Percentiles rank a stretch among this genome's conserved stretches.
Conservation (phyloP, 176 grass and related monocot species). For the Canna indica region DNA sequence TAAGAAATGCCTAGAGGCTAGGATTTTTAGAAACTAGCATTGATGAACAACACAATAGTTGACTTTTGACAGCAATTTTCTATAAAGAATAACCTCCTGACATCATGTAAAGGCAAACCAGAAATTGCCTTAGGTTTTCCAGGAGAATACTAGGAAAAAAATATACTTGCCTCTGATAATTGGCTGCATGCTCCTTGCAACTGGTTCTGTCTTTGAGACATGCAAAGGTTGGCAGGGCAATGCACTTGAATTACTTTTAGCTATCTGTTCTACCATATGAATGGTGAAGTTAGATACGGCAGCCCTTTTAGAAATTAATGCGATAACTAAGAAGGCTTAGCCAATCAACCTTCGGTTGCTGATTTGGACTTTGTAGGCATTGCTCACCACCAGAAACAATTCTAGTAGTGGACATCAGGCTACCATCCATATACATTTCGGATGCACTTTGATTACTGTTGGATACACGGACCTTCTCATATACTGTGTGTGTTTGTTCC, state of each 20-base stretch:
- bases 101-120: background rate
- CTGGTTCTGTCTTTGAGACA: constrained; percentile 17
- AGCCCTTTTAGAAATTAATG: constrained; percentile 11
- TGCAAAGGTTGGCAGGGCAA: constrained; percentile 25
- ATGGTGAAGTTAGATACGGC: constrained; percentile 30
- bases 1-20: background rate
- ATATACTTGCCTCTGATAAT: constrained; percentile 28
- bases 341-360: constrained; percentile 45
- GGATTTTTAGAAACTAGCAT: background rate
- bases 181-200: constrained; percentile 26
- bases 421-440: constrained; percentile 10
- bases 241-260: constrained; percentile 26
- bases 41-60: background rate
- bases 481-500: constrained; percentile 18
- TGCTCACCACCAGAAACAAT: constrained; percentile 24
- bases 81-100: too few species aligned
- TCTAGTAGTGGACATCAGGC: constrained; percentile 24
- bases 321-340: constrained; percentile 18
- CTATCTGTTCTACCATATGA: constrained; percentile 50
- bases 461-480: constrained; percentile 24
- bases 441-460: constrained; percentile 22
- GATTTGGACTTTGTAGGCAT: constrained; percentile 19
- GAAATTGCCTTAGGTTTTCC: background rate
- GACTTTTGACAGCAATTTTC: background rate
- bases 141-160: background rate